A percentile compares a stretch with the other conserved stretches of the same genome.
phyloP scores from a whole-genome alignment of 345 rosid genomes.

The Populus pruinosa region DNA sequence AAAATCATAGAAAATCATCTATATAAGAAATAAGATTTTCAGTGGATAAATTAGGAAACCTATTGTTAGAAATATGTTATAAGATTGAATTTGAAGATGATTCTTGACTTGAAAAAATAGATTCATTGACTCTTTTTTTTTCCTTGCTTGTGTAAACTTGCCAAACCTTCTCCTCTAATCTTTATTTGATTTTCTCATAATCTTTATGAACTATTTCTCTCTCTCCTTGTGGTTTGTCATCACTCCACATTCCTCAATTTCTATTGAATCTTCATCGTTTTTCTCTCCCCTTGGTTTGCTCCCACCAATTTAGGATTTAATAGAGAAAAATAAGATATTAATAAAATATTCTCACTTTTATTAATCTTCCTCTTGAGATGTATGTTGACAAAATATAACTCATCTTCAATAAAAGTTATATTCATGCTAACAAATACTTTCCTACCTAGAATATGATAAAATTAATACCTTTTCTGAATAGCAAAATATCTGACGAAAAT shows the following conservation, averaged over 20 bases:
- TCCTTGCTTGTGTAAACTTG: background rate
- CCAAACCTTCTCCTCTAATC: background rate
- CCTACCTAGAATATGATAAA: background rate
- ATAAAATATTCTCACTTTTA: too few relatives aligned
- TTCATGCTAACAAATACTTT: background rate
- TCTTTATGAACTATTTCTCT: background rate
- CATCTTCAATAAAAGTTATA: too few relatives aligned
- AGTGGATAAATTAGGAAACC: background rate
- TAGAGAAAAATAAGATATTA: too few relatives aligned
- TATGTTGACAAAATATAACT: background rate
- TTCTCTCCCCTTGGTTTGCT: background rate
- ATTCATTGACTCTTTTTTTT: background rate
- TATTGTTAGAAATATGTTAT: background rate
- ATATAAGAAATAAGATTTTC: too few relatives aligned
- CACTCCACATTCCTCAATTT: background rate
- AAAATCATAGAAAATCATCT: background rate
- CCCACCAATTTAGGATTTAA: background rate
- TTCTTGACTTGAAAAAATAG: background rate
- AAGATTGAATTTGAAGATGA: background rate
- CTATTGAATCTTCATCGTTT: too few relatives aligned
- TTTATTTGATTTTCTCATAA: too few relatives aligned
- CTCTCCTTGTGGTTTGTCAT: background rate
- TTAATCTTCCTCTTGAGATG: background rate
- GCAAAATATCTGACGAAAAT: too few relatives aligned
- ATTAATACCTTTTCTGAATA: too few relatives aligned